Base-by-base conservation (phyloP, 2,329 filamentous ascomycete genomes). In the Helminthosporium solani region DNA sequence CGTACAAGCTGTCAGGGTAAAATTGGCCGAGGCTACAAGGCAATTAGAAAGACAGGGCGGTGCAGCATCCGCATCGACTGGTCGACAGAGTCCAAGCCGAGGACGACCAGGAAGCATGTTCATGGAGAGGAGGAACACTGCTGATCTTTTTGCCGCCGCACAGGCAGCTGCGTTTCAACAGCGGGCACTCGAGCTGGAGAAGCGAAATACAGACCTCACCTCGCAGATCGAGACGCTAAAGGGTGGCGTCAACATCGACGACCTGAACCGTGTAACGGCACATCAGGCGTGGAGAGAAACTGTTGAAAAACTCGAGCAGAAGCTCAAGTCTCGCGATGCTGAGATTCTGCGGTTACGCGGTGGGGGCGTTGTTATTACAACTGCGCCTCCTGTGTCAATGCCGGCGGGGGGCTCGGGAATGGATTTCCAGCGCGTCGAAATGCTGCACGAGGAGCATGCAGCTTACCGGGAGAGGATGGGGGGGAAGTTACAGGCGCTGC, bases 101-200 rank as follows among this genome's bases (percentile, higher is more conserved):
- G 60, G 54, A 19, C 54, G 66, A 33, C 64, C 66, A 9, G 53
- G 54, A 7, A 65, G 63, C 50, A 48, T 59, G 37, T 52, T 66
- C 33, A 51, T 70, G 27, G 70, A 71, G 48, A 53, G 68, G 18
- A 49, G 66, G 11, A 65, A 57, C 43, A 70, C 66, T 7, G 61
- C 62, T 12, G 71, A 73, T 46, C 61, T 75, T 14, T 75, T 73
- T 52, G 70, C 70, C 9, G 65, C 61, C 0, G 72, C 72, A 28
- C 72, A 71, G 42, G 63, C 67, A 1, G 72, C 71, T 12, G 72
- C 72, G 0, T 58, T 75, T 27, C 70, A 75, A 50, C 72, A 75
- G 42, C 63, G 71, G 12, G 67, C 67, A 12, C 63, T 75, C 14
- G 72, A 74, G 47, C 55, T 74, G 2, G 72, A 75, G 47, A 65